phyloP scores from a whole-genome alignment of 345 rosid genomes.

The Microthlaspi erraticum region DNA sequence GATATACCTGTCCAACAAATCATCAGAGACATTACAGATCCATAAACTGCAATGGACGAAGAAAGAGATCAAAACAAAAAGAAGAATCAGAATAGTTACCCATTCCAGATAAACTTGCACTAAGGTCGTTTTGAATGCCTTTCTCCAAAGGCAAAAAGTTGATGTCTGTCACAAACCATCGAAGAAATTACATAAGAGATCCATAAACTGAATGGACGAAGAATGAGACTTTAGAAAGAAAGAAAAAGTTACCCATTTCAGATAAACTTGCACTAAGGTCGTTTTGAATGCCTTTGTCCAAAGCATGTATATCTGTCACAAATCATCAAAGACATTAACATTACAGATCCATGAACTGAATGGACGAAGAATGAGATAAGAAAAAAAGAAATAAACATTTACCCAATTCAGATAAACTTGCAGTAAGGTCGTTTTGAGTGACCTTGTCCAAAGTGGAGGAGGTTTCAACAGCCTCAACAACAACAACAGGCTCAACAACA shows the following conservation, averaged over 20 bases:
- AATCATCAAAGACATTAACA: conserved; percentile 3
- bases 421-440: background rate
- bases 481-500: too few species aligned
- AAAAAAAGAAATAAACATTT: background rate
- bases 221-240: background rate
- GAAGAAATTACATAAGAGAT: conserved; percentile 1
- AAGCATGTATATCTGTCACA: background rate
- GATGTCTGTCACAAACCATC: background rate
- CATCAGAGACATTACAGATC: too few species aligned
- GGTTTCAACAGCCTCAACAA: conserved; percentile 2
- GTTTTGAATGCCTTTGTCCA: conserved; percentile 9
- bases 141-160: conserved; percentile 6
- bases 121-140: conserved; percentile 1
- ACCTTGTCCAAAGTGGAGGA: conserved; percentile 20
- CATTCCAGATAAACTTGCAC: conserved; percentile 16
- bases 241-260: conserved; percentile 11
- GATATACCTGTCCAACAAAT: background rate
- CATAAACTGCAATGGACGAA: background rate
- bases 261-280: conserved; percentile 23
- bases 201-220: background rate
- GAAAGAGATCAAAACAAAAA: background rate
- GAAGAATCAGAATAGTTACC: background rate
- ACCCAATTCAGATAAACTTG: conserved; percentile 24
- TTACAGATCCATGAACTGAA: conserved; percentile 10
- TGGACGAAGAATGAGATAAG: background rate